phyloP scores from a whole-genome alignment of 2,329 filamentous ascomycete species.

The Nemania bipapillata region DNA sequence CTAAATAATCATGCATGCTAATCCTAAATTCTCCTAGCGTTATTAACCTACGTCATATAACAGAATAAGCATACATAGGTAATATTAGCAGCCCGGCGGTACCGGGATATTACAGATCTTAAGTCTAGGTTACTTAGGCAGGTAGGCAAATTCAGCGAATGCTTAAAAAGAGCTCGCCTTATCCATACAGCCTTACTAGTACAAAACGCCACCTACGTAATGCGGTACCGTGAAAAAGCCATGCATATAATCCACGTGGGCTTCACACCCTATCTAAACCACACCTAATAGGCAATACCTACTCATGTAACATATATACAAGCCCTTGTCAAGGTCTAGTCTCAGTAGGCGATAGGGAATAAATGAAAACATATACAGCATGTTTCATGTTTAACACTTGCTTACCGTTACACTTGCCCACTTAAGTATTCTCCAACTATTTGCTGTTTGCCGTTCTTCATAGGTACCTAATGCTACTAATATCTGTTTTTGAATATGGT shows the following conservation, averaged over 20 bases:
- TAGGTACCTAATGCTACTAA: no score
- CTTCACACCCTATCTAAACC: background rate
- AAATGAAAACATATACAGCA: background rate
- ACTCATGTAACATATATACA: background rate
- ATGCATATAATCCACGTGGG: background rate
- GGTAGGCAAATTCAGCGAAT: background rate
- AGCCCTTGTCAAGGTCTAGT: background rate
- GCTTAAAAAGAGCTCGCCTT: no score
- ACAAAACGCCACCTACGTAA: slow-evolving; percentile 20
- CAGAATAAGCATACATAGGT: background rate
- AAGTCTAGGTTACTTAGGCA: background rate
- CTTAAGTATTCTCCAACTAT: no score
- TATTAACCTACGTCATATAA: background rate
- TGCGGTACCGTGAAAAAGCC: no score
- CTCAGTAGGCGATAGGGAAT: background rate
- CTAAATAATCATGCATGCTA: background rate
- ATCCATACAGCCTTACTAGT: background rate
- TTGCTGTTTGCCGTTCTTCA: no score
- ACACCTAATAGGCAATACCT: background rate
- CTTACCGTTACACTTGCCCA: background rate
- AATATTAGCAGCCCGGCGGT: background rate
- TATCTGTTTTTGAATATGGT: no score
- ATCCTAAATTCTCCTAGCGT: slow-evolving; percentile 11
- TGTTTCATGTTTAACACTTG: background rate
- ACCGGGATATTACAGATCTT: background rate